Conservation (phyloP, 2,329 filamentous ascomycete genomes). For the Alternaria longipes region DNA sequence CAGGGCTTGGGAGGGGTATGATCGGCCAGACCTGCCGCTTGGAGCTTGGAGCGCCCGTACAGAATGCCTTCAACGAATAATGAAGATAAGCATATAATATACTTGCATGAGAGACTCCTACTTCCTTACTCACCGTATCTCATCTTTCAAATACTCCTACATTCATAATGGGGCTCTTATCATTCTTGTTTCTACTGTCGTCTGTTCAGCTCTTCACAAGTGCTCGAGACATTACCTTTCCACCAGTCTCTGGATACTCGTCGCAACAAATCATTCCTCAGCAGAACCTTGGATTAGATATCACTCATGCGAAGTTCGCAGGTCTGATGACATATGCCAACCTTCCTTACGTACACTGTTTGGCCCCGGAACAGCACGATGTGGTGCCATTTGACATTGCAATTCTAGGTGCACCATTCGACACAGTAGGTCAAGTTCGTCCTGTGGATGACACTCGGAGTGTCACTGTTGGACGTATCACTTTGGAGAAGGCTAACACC, state of each 20-base stretch:
- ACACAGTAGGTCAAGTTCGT: slow-evolving; percentile 52
- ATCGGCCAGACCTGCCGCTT: slow-evolving; percentile 26
- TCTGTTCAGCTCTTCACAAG: background rate
- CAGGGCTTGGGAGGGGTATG: slow-evolving; percentile 15
- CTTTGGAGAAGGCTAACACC: slow-evolving; percentile 12
- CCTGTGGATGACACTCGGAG: background rate
- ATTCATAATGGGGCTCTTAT: slow-evolving; percentile 6
- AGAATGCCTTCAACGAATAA: slow-evolving; percentile 5
- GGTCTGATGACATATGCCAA: slow-evolving; percentile 60
- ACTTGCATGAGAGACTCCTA: background rate
- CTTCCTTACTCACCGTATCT: background rate
- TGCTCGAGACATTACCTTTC: slow-evolving; percentile 57
- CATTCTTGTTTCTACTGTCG: background rate
- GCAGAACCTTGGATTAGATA: slow-evolving; percentile 33
- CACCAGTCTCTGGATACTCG: slow-evolving; percentile 48
- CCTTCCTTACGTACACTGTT: slow-evolving; percentile 59
- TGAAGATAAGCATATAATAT: slow-evolving; percentile 9
- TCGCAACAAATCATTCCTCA: slow-evolving; percentile 45
- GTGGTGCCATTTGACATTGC: slow-evolving; percentile 60
- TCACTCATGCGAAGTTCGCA: slow-evolving; percentile 48
- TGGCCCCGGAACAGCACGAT: slow-evolving; percentile 47
- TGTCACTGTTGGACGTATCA: background rate
- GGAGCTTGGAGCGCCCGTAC: slow-evolving; percentile 8
- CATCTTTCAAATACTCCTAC: background rate
- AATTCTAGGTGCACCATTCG: slow-evolving; percentile 60